Evolutionary conservation across 179 eudicot species (phyloP), one percentile per base, ranked within the genome.

Genomic region (Carnegiea gigantea): DNA sequence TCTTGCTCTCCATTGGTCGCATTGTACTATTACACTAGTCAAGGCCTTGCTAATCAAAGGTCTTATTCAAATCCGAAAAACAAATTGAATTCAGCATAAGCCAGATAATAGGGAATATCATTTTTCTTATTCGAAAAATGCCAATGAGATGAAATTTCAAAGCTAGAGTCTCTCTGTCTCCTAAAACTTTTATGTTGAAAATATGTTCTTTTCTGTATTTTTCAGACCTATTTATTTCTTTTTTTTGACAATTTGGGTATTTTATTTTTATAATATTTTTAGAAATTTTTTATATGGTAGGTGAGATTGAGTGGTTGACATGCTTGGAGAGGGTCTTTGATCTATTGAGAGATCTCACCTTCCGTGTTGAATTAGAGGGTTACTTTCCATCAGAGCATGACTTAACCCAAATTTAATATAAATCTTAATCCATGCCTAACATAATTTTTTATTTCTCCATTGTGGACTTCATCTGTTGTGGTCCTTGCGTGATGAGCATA

Each of bases 401-500:
- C 26, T 9, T 73, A 14, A 73, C 57, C 54, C 57, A 44, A 48
- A 73, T 23, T 67, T 67, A 38, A 65, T 26, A 26, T 44, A n/a
- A 48, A 5, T 73, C 10, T 12, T 24, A 70, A 3, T 33, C 13
- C 8, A 70, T 11, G n/a, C 43, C 54, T 48, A 43, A 46, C 4
- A 9, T 73, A 44, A 7, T n/a, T 62, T 2, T 73, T 23, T 13
- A 46, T 48, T 73, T 48, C 14, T 72, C 33, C 33, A 81, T 75
- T 51, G 0, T 51, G 57, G 20, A 48, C 0, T 67, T 46, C 20
- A 8, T 73, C 73, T 64, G 77, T 75, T 71, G 62, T 59, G 60
- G 30, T 33, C 40, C 49, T 51, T 33, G 53, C 51, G 51, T 13
- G 49, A 51, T 26, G 54, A 40, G 75, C 72, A 78, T 74, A 79